These are phyloP conservation scores for Monosporascus sp. DNA, from an alignment of 2,329 filamentous ascomycete genomes.

Conservation along the genomic window DNA sequence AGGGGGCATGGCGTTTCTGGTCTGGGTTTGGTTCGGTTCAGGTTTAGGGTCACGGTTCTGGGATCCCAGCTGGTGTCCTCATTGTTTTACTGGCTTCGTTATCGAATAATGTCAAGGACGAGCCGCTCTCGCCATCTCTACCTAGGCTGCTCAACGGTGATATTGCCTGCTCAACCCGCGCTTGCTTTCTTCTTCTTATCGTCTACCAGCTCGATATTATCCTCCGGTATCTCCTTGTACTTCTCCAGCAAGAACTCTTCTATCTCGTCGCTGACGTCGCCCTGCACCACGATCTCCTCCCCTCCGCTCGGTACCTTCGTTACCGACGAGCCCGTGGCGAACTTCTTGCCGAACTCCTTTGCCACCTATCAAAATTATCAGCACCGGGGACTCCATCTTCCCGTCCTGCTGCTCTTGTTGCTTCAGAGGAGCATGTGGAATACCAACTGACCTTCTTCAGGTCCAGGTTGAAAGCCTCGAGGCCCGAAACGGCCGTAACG, in stretches of 20 bases:
- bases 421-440: too few species aligned
- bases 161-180: constrained; percentile 6
- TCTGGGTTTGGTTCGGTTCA: not conserved
- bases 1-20: not conserved
- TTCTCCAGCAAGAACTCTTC: constrained; percentile 85
- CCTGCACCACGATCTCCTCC: constrained; percentile 97
- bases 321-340: constrained; percentile 88
- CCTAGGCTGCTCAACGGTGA: not conserved
- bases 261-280: constrained; percentile 92
- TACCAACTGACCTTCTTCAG: constrained; percentile 65
- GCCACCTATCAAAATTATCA: constrained; percentile 40
- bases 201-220: constrained; percentile 91
- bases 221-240: constrained; percentile 85
- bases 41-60: not conserved
- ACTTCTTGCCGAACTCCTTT: constrained; percentile 98
- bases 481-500: constrained; percentile 84
- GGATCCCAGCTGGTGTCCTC: not conserved
- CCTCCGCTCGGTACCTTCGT: constrained; percentile 81
- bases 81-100: not conserved
- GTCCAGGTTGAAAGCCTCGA: constrained; percentile 87
- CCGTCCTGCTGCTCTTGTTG: too few species aligned
- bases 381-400: too few species aligned
- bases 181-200: constrained; percentile 78
- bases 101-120: not conserved
- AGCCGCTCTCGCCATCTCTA: not conserved